Evolutionary conservation across 2,329 filamentous ascomycete genomes (phyloP).

Genomic region (Phaeosphaeriaceae sp.): DNA sequence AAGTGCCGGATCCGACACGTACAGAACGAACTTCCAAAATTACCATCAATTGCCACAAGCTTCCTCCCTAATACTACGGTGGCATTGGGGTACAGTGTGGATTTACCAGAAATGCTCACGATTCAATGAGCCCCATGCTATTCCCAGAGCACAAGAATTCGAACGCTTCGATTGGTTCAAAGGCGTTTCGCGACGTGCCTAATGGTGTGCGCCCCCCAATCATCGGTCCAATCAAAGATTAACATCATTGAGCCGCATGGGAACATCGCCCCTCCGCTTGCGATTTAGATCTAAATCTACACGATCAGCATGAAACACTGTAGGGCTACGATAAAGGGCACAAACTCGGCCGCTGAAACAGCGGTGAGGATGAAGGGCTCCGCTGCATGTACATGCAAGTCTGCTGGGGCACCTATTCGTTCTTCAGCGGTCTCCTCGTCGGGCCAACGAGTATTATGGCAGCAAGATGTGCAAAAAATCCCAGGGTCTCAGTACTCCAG

Average conservation of each 20-base stretch:
- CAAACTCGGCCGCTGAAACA: neutral
- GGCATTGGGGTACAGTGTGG: neutral
- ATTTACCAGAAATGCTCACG: neutral
- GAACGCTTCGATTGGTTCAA: neutral
- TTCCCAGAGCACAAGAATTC: neutral
- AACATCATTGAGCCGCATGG: neutral
- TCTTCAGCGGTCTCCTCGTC: neutral
- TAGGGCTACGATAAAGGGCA: neutral
- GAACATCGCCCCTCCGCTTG: neutral
- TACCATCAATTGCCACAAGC: neutral
- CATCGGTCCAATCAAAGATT: neutral
- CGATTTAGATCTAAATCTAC: neutral
- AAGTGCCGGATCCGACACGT: too few species aligned
- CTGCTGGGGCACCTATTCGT: neutral
- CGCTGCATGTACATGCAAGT: neutral
- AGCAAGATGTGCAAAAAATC: neutral
- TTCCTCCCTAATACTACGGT: neutral
- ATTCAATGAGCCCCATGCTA: neutral
- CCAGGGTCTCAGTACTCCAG: neutral
- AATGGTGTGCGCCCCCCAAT: neutral
- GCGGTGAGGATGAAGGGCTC: neutral
- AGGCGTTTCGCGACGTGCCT: neutral
- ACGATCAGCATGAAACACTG: neutral
- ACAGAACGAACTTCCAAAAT: neutral
- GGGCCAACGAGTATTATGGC: neutral